Evolutionary conservation across 2,329 filamentous ascomycete species (phyloP).

Genomic region (Apiospora rasikravindrae): DNA sequence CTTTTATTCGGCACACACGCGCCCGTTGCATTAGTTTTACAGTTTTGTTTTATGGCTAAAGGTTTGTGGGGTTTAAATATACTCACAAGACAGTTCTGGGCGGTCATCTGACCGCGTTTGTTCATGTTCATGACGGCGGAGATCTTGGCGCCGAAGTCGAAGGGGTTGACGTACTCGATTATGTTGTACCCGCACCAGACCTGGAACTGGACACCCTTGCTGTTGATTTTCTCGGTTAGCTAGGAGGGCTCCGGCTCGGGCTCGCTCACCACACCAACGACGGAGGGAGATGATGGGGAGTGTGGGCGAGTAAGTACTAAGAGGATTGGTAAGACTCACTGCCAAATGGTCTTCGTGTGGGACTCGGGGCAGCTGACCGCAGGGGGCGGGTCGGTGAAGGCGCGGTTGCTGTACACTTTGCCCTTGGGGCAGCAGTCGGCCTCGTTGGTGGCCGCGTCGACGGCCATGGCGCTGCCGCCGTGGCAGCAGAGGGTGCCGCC

Average conservation of each 20-base stretch:
- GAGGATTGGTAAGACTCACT: background rate
- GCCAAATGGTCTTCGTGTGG: background rate
- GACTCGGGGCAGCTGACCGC: background rate
- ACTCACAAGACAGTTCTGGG: constrained; percentile 7
- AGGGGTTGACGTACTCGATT: background rate
- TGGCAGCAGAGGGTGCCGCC: background rate
- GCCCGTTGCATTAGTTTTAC: too few relatives aligned
- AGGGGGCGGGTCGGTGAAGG: background rate
- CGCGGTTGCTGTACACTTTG: background rate
- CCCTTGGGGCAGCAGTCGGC: background rate
- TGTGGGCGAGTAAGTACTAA: too few relatives aligned
- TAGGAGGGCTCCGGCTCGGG: too few relatives aligned
- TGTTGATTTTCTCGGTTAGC: background rate
- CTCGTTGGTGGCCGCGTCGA: background rate
- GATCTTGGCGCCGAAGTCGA: background rate
- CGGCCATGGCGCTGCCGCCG: constrained; percentile 1
- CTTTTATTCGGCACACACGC: background rate
- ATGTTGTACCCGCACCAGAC: constrained; percentile 9
- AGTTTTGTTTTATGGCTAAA: too few relatives aligned
- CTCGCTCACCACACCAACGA: background rate
- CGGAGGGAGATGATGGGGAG: background rate
- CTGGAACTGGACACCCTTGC: constrained; percentile 3
- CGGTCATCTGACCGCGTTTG: constrained; percentile 1
- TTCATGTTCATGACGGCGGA: constrained; percentile 3
- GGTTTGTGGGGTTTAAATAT: background rate